Evolutionary conservation across 2,329 filamentous ascomycete genomes (phyloP).

Genomic region (Diaporthe batatas): DNA sequence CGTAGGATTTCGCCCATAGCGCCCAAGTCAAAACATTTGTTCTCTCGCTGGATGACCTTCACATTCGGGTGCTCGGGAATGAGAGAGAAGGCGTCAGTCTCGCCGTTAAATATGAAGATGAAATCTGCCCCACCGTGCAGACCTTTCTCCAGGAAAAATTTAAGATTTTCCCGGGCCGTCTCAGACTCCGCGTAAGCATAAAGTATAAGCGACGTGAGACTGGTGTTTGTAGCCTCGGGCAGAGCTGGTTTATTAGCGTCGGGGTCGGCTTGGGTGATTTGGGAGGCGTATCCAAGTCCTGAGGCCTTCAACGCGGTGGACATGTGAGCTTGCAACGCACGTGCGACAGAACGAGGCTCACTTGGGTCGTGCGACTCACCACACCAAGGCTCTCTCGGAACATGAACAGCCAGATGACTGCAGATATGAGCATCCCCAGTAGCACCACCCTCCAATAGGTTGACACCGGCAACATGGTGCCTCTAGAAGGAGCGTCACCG

Average conservation of each 20-base stretch:
- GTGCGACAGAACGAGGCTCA: too few species aligned
- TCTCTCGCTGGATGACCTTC: conserved; percentile 46
- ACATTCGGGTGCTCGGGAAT: conserved; percentile 49
- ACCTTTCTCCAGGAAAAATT: conserved; percentile 51
- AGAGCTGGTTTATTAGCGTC: too few species aligned
- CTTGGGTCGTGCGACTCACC: not conserved
- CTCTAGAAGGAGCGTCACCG: too few species aligned
- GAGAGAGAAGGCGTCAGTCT: conserved; percentile 44
- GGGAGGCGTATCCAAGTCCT: not conserved
- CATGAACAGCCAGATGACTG: not conserved
- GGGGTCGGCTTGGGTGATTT: not conserved
- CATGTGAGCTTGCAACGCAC: not conserved
- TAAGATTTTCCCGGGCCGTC: conserved; percentile 47
- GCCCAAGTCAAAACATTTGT: conserved; percentile 51
- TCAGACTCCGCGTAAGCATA: conserved; percentile 52
- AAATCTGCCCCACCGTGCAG: conserved; percentile 52
- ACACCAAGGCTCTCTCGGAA: not conserved
- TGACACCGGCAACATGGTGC: not conserved
- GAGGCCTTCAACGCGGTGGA: not conserved
- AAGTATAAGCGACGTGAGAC: conserved; percentile 45
- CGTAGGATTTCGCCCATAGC: conserved; percentile 49
- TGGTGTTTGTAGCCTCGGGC: not conserved
- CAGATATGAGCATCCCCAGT: not conserved
- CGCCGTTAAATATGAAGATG: conserved; percentile 53
- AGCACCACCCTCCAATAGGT: not conserved